Evolutionary conservation across 225 moss, liverwort and hornwort genomes (phyloP).

Genomic region (Bryoerythrophyllum caledonicum): DNA sequence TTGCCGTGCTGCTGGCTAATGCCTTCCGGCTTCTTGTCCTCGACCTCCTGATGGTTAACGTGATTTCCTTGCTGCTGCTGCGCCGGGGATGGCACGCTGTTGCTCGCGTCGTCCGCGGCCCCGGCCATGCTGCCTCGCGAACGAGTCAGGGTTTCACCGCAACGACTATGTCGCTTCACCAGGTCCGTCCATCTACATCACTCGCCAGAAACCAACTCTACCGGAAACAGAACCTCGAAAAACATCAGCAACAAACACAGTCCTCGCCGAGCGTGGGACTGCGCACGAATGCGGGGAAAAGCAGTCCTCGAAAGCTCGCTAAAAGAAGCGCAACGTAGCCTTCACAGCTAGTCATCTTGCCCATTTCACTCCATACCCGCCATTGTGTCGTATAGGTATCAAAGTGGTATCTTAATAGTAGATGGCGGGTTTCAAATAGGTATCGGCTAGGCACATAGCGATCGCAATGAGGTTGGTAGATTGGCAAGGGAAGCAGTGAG

Average conservation of each 20-base stretch:
- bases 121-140: conserved; percentile 43
- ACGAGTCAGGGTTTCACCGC: conserved; percentile 34
- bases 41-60: conserved; percentile 26
- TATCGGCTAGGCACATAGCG: not conserved
- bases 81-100: conserved; percentile 33
- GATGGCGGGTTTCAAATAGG: too few relatives aligned
- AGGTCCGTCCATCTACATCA: conserved; percentile 33
- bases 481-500: not conserved
- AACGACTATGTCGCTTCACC: conserved; percentile 20
- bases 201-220: not conserved
- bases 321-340: not conserved
- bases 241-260: not conserved
- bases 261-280: conserved; percentile 2
- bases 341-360: not conserved
- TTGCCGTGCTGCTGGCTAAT: conserved; percentile 19
- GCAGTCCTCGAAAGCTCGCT: not conserved
- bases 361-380: not conserved
- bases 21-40: conserved; percentile 48
- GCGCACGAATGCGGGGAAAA: conserved; percentile 10
- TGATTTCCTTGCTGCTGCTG: conserved; percentile 37
- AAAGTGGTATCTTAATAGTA: not conserved
- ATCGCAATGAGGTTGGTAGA: not conserved
- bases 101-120: conserved; percentile 47
- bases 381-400: not conserved
- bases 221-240: not conserved